Base-by-base conservation (phyloP, 1,284 basidiomycete species). In the Boletus sp. region DNA sequence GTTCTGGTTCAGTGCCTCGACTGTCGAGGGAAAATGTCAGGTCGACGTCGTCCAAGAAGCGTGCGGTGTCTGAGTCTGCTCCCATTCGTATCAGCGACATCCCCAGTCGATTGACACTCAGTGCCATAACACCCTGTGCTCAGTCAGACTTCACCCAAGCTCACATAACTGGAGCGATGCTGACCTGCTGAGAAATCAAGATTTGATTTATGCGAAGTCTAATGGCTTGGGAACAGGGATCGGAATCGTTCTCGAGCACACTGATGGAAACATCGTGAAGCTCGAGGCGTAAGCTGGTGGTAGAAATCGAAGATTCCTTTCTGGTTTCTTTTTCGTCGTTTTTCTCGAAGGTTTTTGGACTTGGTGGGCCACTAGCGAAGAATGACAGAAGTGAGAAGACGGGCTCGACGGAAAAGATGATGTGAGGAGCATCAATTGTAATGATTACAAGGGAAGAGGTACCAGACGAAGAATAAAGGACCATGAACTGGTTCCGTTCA, bases 21-120 rank as follows among this genome's bases (percentile, higher is more conserved):
- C 77, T 91, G 67, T 98, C 94, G 55, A 96, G 73, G 8, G 93
- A 88, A 38, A 97, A 73, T 0, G 92, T 90, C 41, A 97, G 61
- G 65, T 96, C 91, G 41, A 98, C 76, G 54, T 98, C 91, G 67
- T 99, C 96, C 56, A 99, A 74, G 71, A 99, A 93, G 33, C 92
- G 83, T 37, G 95, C 87, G 35, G 81, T 84, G 54, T 99, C 95
- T 3, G 83, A 75, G 34, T 81, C 76, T 53, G 80, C 80, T 56
- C 91, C 91, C 94, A 99, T 99, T 22, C 78, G 78, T 53, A 87
- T 84, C 36, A 99, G 77, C 14, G 94, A 97, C 94, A 99, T 97
- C 35, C 95, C 96, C 9, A 98, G 76, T 45, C 80, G 80, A 49
- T 80, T 83, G 33, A 99, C 73, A 48, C 82, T 91, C 53, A 99